Percentiles rank a stretch among this genome's conserved stretches.
Conservation (phyloP, 768 basidiomycete genomes). For the Mycena sanguinolenta region DNA sequence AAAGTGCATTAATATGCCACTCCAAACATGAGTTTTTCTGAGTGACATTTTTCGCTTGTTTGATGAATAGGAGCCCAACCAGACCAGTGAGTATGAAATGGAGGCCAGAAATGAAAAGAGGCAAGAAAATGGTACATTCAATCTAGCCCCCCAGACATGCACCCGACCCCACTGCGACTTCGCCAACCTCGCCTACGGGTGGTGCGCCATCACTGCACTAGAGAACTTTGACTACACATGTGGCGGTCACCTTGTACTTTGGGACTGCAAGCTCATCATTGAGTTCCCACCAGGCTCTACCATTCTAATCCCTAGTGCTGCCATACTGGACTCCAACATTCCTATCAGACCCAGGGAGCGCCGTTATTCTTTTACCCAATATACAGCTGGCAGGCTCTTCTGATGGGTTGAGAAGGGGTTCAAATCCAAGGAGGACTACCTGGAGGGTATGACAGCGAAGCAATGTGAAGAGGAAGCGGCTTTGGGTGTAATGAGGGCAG, state of each 20-base stretch:
- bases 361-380: conserved; percentile 2
- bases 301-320: conserved; percentile 1
- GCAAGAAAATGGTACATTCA: too few species aligned
- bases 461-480: background rate
- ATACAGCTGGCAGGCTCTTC: background rate
- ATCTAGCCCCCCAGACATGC: background rate
- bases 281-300: background rate
- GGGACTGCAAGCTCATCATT: background rate
- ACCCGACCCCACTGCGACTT: background rate
- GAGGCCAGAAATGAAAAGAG: too few species aligned
- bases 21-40: too few species aligned
- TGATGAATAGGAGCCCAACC: too few species aligned
- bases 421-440: background rate
- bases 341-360: background rate
- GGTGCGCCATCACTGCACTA: background rate
- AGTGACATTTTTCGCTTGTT: too few species aligned
- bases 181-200: background rate
- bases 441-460: background rate
- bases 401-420: conserved; percentile 1
- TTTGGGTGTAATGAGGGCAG: background rate
- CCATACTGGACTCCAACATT: conserved; percentile 5
- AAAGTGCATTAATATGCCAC: too few species aligned
- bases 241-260: background rate
- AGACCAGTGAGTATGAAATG: too few species aligned
- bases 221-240: background rate